phyloP scores from a whole-genome alignment of 495 filamentous ascomycete species.

The Penicillium maclennaniae region DNA sequence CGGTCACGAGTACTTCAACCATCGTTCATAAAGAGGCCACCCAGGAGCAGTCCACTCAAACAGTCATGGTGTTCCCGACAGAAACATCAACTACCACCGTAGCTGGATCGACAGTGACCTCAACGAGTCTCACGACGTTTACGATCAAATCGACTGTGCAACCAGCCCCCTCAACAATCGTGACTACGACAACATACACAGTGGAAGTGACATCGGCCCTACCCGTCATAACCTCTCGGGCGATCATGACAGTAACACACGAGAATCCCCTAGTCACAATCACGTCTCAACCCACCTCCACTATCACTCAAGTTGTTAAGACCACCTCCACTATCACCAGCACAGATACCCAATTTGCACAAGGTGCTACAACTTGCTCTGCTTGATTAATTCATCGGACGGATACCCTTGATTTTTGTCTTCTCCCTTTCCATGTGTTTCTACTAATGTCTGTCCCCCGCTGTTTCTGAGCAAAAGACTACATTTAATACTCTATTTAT shows the following conservation, averaged over 20 bases:
- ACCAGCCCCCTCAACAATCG: background rate
- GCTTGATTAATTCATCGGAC: background rate
- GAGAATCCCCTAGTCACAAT: background rate
- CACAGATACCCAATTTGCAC: background rate
- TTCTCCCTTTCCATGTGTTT: background rate
- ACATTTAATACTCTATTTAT: background rate
- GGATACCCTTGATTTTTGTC: background rate
- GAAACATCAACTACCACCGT: background rate
- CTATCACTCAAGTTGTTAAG: conserved; percentile 1
- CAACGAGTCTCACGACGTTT: background rate
- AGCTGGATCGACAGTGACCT: background rate
- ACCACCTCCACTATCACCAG: conserved; percentile 1
- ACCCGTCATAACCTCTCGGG: background rate
- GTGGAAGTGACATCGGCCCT: background rate
- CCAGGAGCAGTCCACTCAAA: background rate
- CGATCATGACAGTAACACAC: background rate
- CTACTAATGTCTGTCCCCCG: background rate
- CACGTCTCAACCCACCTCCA: background rate
- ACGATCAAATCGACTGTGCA: background rate
- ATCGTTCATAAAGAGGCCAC: background rate
- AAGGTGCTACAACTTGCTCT: conserved; percentile 1
- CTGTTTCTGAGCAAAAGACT: background rate
- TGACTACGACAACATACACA: background rate
- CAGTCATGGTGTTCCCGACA: background rate
- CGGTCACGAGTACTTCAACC: background rate